Conservation (phyloP, 2,329 filamentous ascomycete species). For the Ophiostoma novo-ulmi region DNA sequence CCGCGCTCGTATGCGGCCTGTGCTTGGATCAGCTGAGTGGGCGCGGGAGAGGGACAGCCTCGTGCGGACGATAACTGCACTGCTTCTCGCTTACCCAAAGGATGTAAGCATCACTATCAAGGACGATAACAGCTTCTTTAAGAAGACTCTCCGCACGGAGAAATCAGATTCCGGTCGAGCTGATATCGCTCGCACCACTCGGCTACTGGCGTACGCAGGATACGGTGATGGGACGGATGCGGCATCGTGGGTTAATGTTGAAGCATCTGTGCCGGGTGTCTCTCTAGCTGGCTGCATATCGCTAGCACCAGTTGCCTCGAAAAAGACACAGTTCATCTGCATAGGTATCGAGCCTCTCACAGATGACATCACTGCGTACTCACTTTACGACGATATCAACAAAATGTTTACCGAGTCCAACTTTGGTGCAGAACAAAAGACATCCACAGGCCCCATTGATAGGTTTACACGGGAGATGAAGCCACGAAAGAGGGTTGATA, state of each 20-base stretch:
- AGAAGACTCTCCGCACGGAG: slow-evolving; percentile 27
- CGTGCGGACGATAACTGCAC: slow-evolving; percentile 51
- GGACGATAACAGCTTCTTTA: slow-evolving; percentile 42
- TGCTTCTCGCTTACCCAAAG: slow-evolving; percentile 65
- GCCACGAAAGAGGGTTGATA: slow-evolving; percentile 63
- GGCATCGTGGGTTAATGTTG: slow-evolving; percentile 63
- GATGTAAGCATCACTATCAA: slow-evolving; percentile 54
- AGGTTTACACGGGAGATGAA: slow-evolving; percentile 36
- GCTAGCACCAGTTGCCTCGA: slow-evolving; percentile 63
- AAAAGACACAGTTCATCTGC: slow-evolving; percentile 73
- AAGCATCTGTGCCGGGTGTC: slow-evolving; percentile 58
- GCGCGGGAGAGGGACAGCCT: slow-evolving; percentile 62
- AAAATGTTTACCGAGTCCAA: slow-evolving; percentile 67
- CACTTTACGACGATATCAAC: slow-evolving; percentile 76
- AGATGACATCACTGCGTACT: slow-evolving; percentile 50
- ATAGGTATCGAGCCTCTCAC: slow-evolving; percentile 65
- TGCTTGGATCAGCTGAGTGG: slow-evolving; percentile 30
- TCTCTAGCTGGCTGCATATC: slow-evolving; percentile 68
- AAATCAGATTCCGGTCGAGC: slow-evolving; percentile 22
- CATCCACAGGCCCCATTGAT: slow-evolving; percentile 27
- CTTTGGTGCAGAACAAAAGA: slow-evolving; percentile 55
- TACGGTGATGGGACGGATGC: slow-evolving; percentile 51
- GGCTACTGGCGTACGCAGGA: slow-evolving; percentile 61
- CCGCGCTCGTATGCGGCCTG: slow-evolving; percentile 71
- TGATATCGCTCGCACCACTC: slow-evolving; percentile 35